Evolutionary conservation across 192 early-diverging fungal genomes (phyloP), one percentile per base, ranked within the genome.

Genomic region (Neocallimastix lanati): DNA sequence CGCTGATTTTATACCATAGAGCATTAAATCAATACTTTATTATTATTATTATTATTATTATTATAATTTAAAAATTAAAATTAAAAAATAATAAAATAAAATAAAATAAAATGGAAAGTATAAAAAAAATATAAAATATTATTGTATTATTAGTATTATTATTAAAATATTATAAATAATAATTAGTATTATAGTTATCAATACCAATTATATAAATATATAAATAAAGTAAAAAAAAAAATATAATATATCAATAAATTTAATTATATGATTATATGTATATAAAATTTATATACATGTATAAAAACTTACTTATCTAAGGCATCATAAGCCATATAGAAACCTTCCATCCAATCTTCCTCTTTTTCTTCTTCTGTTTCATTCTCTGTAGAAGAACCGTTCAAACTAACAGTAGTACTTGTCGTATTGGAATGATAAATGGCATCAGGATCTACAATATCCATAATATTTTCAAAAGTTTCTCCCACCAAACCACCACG

Each of bases 301-400:
- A 67, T 28, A 25, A 80, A 58, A 9, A 77, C 82, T 28, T 81
- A 89, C 83, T 82, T 85, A 35, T 88, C 88, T 25, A 98, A 83
- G 12, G 96, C 91, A 81, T 98, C 96, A 80, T 93, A 97, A 21
- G 96, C 95, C 0, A 91, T 88, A 84, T 91, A 98, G 83, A 97
- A 98, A 29, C 95, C 93, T 29, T 84, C 78, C 78, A 93, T 82
- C 93, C 93, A 95, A 84, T 67, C 83, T 4, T 83, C 78, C 12
- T 78, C 80, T 76, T 83, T 84, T 18, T 85, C 85, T n/a, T 67
- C 50, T 11, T 50, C 40, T 2, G 25, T 16, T 21, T 67, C 25
- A n/a, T 67, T 16, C 7, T 67, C 25, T 25, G 21, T 0, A 11
- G 50, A 67, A 9, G 2, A 1, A 67, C 25, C 25, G 1, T n/a